Base-by-base conservation (phyloP, 208 protist species). In the Acanthamoeba culbertsoni region DNA sequence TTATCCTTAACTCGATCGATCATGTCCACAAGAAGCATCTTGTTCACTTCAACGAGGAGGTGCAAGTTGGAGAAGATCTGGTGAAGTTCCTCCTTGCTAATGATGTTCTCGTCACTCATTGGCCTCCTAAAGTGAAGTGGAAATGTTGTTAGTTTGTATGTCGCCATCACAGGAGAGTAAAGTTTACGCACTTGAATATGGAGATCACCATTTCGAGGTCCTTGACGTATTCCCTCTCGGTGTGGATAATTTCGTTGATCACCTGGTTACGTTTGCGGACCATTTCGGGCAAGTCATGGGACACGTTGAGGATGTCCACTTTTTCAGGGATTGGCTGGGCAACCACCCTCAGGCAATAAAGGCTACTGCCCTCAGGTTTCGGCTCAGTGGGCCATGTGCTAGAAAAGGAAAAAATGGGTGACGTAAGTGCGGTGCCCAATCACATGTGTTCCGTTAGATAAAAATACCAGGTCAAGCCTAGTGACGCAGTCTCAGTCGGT, bases 61-160 rank as follows among this genome's bases (percentile, higher is more conserved):
- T 71, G 73, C 43, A 92, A 42, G 65, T 92, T 92, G 43, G 88
- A 92, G 88, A 92, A 92, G 57, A 92, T 45, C 14, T 28, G n/a
- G n/a, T 10, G 1, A 18, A 79, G 2, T 35, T 92, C 88, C 28
- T 92, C 88, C 45, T 71, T 62, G 20, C 37, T 84, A n/a, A 55
- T 28, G 5, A 84, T 16, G 73, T 35, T 14, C 42, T 48, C 37
- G 28, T 84, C 73, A 2, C 46, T 7, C 73, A 84, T 46, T 0
- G 73, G 73, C 40, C 12, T 35, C 45, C 23, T 55, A 43, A 26
- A 55, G 63, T n/a, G n/a, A n/a, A n/a, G n/a, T n/a, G n/a, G n/a
- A n/a, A 42, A 18, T 28, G 55, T 12, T 28, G 20, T 28, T n/a
- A 28, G 23, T 55, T 55, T 55, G 18, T 62, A 31, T n/a, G 18